Percentiles rank a stretch among this genome's conserved stretches.
Evolutionary conservation across 352 stramenopile genomes (phyloP).

Genomic region (Globisporangium yorkense): DNA sequence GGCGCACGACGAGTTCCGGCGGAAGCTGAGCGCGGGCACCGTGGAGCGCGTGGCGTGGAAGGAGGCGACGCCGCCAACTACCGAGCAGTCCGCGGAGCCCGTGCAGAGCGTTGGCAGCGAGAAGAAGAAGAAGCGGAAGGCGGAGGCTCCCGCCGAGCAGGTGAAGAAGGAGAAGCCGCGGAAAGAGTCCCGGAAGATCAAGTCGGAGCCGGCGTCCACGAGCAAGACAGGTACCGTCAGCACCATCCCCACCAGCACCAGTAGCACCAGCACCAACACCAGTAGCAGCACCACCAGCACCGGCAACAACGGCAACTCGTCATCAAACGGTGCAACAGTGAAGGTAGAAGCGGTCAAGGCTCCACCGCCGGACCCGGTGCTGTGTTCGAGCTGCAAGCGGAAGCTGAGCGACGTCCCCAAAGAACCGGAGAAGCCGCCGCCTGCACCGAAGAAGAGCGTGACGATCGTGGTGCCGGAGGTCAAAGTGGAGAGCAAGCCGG

Average conservation of each 20-base stretch:
- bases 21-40: constrained; percentile 48
- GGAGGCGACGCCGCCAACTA: constrained; percentile 24
- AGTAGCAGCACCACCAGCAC: neutral
- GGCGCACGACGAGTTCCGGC: constrained; percentile 62
- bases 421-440: constrained; percentile 17
- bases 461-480: constrained; percentile 13
- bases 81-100: constrained; percentile 12
- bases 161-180: constrained; percentile 22
- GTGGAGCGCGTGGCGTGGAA: constrained; percentile 81
- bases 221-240: neutral
- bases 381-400: constrained; percentile 62
- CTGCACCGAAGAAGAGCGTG: constrained; percentile 18
- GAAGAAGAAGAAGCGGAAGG: constrained; percentile 14
- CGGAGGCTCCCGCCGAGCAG: constrained; percentile 7
- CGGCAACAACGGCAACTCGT: constrained; percentile 17
- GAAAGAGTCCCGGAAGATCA: constrained; percentile 7
- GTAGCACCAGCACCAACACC: constrained; percentile 6
- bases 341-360: neutral
- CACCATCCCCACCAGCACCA: neutral
- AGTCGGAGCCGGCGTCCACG: constrained; percentile 4
- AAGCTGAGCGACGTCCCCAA: constrained; percentile 36
- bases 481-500: neutral
- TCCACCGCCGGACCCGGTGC: constrained; percentile 2
- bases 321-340: constrained; percentile 6
- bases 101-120: neutral